These are phyloP conservation scores for Asterella californica DNA, from an alignment of 225 moss, liverwort and hornwort species.

Conservation along the genomic window DNA sequence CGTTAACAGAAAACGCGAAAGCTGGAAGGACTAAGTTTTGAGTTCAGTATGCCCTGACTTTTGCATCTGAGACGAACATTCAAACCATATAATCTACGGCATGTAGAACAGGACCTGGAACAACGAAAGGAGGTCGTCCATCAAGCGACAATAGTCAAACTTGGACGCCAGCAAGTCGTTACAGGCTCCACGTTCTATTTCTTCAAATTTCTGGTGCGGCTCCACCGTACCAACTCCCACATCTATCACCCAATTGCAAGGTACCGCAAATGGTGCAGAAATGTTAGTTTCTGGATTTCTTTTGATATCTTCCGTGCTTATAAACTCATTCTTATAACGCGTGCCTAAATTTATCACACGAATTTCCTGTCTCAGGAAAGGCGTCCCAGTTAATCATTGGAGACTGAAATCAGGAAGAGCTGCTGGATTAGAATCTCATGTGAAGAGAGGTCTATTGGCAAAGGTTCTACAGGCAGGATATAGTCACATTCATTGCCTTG, in stretches of 20 bases:
- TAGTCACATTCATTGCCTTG: background rate
- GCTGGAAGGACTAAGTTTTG: too few relatives aligned
- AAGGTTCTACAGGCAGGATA: background rate
- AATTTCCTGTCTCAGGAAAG: background rate
- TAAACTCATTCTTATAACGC: background rate
- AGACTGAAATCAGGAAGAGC: background rate
- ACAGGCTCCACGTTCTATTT: background rate
- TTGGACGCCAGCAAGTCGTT: background rate
- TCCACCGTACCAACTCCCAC: constrained; percentile 16
- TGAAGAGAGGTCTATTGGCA: background rate
- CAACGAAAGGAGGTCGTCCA: constrained; percentile 23
- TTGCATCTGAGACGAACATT: background rate
- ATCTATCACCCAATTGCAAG: constrained; percentile 10
- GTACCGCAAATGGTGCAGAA: background rate
- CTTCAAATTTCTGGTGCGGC: background rate
- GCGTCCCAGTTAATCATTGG: background rate
- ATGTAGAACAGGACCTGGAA: constrained; percentile 24
- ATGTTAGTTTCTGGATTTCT: background rate
- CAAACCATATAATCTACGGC: background rate
- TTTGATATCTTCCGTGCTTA: background rate
- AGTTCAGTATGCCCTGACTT: too few relatives aligned
- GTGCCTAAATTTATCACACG: background rate
- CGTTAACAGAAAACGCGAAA: too few relatives aligned
- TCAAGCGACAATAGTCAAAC: constrained; percentile 10
- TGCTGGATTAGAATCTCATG: background rate